Evolutionary conservation across 1,139 yeast genomes (phyloP), one percentile per base, ranked within the genome.

Genomic region (Pneumocystis wakefieldiae): DNA sequence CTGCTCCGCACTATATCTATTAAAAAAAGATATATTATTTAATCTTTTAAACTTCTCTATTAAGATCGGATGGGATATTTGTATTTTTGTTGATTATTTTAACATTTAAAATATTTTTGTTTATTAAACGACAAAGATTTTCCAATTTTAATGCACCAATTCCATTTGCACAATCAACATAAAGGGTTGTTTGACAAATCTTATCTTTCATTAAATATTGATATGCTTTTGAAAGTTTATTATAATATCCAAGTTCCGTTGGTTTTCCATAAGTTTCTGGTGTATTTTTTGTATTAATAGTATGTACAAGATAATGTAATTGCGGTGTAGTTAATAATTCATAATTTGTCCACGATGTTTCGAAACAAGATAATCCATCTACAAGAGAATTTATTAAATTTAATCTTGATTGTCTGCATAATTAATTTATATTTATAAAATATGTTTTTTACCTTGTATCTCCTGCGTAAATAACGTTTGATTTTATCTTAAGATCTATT

Each of bases 251-350:
- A 0, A 72, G 74, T 69, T 85, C 91, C 14, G 82, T 75, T 7
- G 87, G 79, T 36, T 74, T 77, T 7, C 95, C 95, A 72, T 83
- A 88, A 14, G 74, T 70, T 19, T 71, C 72, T 14, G 76, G 73
- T 7, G 76, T 65, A 38, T 72, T 69, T 14, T 68, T 68, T 0
- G 76, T 68, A 73, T 90, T 90, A 69, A 79, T 77, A 57, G 86
- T 78, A 68, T 91, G 81, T 6, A 92, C 91, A 63, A 91, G 74
- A 72, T 88, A 94, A 74, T 92, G 99, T 69, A 94, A 80, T 75
- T 92, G 95, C 3, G 99, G 99, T 2, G 99, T 92, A 39, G 97
- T 89, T 66, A 89, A 77, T 66, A 86, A 75, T 2, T 91, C 91
- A 69, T 79, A 83, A 74, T 89, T 86, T 38, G 74, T 70, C 68